Evolutionary conservation across 768 basidiomycete species (phyloP).

Genomic region (Zangia roseola): DNA sequence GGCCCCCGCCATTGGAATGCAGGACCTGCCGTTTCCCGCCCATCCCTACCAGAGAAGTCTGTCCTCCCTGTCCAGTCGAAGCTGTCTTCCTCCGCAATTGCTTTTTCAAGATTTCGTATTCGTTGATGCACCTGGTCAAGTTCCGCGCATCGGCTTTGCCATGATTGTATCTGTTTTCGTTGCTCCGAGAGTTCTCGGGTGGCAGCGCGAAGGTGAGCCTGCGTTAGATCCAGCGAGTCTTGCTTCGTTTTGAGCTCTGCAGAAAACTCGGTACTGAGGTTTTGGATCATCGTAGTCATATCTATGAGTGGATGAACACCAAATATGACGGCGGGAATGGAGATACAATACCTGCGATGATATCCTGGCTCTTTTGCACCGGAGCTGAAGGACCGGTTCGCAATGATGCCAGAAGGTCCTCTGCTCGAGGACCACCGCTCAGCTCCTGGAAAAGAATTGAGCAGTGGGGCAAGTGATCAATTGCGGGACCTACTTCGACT

Average conservation of each 20-base stretch:
- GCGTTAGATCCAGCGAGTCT: constrained; percentile 83
- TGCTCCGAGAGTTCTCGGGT: constrained; percentile 91
- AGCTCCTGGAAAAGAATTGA: constrained; percentile 50
- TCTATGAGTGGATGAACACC: constrained; percentile 45
- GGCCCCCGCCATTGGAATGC: constrained; percentile 73
- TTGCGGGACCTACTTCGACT: constrained; percentile 60
- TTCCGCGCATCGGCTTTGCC: constrained; percentile 72
- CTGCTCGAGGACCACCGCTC: constrained; percentile 65
- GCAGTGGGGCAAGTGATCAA: background rate
- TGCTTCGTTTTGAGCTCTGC: constrained; percentile 84
- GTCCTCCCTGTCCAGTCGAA: constrained; percentile 90
- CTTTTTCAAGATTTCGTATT: constrained; percentile 80
- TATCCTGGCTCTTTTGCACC: constrained; percentile 85
- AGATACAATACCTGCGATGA: constrained; percentile 60
- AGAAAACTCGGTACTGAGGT: constrained; percentile 74
- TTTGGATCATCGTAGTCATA: constrained; percentile 82
- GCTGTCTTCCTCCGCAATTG: constrained; percentile 70
- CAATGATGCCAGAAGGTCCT: constrained; percentile 75
- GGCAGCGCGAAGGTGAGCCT: constrained; percentile 82
- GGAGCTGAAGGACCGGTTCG: constrained; percentile 74
- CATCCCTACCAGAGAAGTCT: constrained; percentile 41
- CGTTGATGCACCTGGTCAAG: constrained; percentile 81
- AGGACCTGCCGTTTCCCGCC: constrained; percentile 37
- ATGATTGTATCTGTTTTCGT: constrained; percentile 76
- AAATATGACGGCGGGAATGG: background rate